Evolutionary conservation across 164 flowering plant genomes (phyloP), one percentile per base, ranked within the genome.

Genomic region (Santalum album): DNA sequence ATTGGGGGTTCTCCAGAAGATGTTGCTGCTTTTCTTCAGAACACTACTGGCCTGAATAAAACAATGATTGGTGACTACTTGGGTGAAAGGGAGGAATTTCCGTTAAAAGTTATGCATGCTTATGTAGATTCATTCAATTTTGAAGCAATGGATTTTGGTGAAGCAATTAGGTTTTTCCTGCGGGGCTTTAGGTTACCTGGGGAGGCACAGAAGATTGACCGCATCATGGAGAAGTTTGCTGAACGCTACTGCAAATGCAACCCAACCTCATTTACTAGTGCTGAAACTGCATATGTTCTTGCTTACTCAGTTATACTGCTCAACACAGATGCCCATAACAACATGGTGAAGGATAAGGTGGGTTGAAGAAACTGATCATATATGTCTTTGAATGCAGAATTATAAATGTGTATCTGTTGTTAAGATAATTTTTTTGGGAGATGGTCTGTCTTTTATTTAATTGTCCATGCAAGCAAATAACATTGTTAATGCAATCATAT

Each of bases 301-400:
- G 99, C 99, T 21, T 94, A 94, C 72, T 94, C 99, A 58, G 99
- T 90, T 57, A 94, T 94, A 69, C 43, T 94, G 99, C 96, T 94
- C 56, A 94, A 94, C 64, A 94, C 99, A 7, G 99, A 94, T 74
- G 99, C 99, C 39, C 99, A 94, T 63, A 94, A 90, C 67, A 78
- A 32, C 70, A 94, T 80, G 97, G 97, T 94, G n/a, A 94, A 90
- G 71, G 95, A 87, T 58, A 94, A 94, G 99, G 99, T 90, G n/a
- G 61, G 56, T 82, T 64, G 62, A 35, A 36, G 44, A 29, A 47
- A 20, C 50, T 25, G n/a, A n/a, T 19, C 47, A 24, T 29, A 45
- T 39, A 15, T 11, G 17, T 15, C 14, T 11, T 38, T 3, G 42
- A n/a, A n/a, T n/a, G n/a, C n/a, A n/a, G n/a, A n/a, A n/a, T n/a